Evolutionary conservation across 2,329 filamentous ascomycete species (phyloP).

Genomic region (Fusarium sterilihyphosum): DNA sequence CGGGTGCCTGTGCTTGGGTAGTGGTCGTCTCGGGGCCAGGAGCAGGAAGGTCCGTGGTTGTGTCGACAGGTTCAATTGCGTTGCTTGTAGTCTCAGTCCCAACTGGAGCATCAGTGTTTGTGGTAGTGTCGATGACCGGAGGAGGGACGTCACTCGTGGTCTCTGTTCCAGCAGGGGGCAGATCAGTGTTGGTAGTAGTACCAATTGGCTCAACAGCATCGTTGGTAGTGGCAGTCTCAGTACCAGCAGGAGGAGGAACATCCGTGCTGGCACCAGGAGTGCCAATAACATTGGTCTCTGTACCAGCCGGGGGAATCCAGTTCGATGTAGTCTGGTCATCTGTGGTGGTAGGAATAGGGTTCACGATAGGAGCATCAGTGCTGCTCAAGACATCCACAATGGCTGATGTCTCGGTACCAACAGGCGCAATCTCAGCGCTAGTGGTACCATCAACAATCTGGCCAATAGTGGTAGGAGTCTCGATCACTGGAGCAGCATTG

Average conservation of each 20-base stretch:
- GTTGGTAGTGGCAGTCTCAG: not conserved
- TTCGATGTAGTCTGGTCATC: not conserved
- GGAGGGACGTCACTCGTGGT: not conserved
- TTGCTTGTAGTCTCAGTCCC: not conserved
- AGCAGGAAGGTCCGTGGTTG: not conserved
- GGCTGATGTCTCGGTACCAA: not conserved
- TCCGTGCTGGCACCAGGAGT: not conserved
- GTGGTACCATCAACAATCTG: not conserved
- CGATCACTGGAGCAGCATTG: not conserved
- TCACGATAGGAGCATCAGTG: not conserved
- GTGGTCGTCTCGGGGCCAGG: not conserved
- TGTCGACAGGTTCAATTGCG: not conserved
- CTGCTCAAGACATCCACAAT: not conserved
- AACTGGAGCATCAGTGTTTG: not conserved
- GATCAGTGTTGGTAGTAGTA: not conserved
- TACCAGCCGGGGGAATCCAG: not conserved
- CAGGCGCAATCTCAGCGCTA: not conserved
- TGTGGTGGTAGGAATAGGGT: not conserved
- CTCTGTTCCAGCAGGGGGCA: not conserved
- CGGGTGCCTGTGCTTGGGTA: not conserved
- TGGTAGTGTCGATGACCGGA: not conserved
- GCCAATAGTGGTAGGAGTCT: not conserved
- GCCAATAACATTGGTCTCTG: not conserved
- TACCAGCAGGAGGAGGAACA: not conserved
- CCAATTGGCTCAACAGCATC: not conserved